These are phyloP conservation scores for Colletotrichum sp. DNA, from an alignment of 2,329 filamentous ascomycete species.

Conservation along the genomic window DNA sequence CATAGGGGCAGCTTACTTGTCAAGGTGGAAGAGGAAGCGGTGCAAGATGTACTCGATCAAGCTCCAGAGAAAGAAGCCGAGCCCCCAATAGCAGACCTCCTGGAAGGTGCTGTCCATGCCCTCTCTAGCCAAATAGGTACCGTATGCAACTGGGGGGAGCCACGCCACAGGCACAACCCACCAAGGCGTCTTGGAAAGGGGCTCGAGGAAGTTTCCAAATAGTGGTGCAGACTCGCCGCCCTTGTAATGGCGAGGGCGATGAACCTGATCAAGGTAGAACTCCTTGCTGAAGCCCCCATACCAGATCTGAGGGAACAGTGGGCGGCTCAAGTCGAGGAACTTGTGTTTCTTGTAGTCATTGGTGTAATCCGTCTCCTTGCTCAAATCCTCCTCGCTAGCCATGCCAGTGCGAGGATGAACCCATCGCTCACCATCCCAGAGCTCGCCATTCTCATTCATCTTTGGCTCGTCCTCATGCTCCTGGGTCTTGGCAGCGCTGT, in stretches of 20 bases:
- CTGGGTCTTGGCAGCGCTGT: constrained; percentile 41
- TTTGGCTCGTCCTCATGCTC: constrained; percentile 28
- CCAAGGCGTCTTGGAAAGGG: constrained; percentile 94
- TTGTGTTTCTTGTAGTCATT: constrained; percentile 89
- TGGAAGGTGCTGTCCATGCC: constrained; percentile 58
- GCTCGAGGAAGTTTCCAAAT: constrained; percentile 98
- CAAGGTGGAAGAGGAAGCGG: constrained; percentile 91
- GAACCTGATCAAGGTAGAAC: constrained; percentile 97
- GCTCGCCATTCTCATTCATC: constrained; percentile 28
- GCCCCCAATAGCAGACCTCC: constrained; percentile 66
- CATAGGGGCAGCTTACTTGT: constrained; percentile 67
- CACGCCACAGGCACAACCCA: constrained; percentile 86
- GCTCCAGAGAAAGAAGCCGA: constrained; percentile 84
- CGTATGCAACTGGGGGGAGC: constrained; percentile 81
- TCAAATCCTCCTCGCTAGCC: constrained; percentile 86
- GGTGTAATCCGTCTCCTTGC: constrained; percentile 78
- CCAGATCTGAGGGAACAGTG: constrained; percentile 89
- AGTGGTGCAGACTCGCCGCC: constrained; percentile 90
- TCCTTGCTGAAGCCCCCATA: constrained; percentile 86
- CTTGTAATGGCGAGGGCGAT: constrained; percentile 94
- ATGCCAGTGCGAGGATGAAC: constrained; percentile 78
- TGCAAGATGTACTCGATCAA: constrained; percentile 90
- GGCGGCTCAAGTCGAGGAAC: constrained; percentile 87
- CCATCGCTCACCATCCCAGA: constrained; percentile 24
- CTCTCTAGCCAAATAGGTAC: constrained; percentile 67